These are phyloP conservation scores for Aspergillus sp. DNA, from an alignment of 2,329 filamentous ascomycete genomes.

Conservation along the genomic window DNA sequence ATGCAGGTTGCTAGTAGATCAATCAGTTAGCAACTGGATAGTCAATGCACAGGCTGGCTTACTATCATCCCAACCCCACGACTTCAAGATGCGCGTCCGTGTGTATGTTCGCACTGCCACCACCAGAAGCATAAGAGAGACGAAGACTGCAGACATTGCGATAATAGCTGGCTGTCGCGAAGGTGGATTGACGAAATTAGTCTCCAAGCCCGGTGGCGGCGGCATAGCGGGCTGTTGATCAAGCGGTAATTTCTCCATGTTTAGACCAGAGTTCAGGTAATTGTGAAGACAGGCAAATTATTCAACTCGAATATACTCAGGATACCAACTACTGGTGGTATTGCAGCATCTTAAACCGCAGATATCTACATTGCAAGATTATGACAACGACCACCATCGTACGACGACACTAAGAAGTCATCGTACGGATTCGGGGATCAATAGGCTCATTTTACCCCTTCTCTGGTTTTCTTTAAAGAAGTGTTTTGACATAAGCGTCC, in stretches of 20 bases:
- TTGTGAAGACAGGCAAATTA: too few species aligned
- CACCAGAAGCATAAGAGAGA: background rate
- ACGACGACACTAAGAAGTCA: too few species aligned
- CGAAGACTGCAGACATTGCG: background rate
- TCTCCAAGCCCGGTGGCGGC: background rate
- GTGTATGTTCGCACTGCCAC: background rate
- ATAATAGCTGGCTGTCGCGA: background rate
- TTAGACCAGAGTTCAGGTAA: too few species aligned
- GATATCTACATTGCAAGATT: too few species aligned
- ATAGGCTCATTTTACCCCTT: too few species aligned
- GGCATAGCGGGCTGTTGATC: background rate
- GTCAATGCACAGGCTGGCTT: background rate
- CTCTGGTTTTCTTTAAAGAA: too few species aligned
- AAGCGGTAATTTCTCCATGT: background rate
- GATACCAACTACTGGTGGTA: too few species aligned
- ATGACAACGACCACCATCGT: too few species aligned
- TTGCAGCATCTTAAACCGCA: too few species aligned
- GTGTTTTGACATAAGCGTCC: too few species aligned
- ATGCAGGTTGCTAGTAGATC: background rate
- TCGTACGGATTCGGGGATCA: too few species aligned
- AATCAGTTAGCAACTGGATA: background rate
- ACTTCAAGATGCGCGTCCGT: background rate
- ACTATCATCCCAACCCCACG: background rate
- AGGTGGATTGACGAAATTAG: background rate
- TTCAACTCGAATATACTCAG: too few species aligned